Percentiles rank a stretch among this genome's conserved stretches.
Conservation (phyloP, 352 stramenopile species). For the Globisporangium cylindrosporum region DNA sequence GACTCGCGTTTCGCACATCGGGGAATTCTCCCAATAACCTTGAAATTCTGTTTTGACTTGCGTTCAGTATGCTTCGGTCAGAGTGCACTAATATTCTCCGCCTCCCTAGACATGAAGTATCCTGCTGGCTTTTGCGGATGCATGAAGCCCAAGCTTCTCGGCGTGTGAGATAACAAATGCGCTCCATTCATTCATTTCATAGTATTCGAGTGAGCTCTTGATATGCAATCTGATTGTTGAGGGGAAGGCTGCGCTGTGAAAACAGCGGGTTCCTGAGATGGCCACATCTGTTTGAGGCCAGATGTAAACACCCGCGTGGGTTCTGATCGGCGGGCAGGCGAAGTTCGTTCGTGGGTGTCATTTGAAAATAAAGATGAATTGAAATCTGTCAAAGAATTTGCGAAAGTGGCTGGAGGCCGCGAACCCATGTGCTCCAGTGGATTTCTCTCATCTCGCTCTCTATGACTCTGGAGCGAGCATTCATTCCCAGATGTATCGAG, state of each 20-base stretch:
- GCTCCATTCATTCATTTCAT: not conserved
- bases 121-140: too few species aligned
- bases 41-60: not conserved
- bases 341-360: not conserved
- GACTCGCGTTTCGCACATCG: not conserved
- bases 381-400: not conserved
- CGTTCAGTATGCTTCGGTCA: not conserved
- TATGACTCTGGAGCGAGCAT: not conserved
- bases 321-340: too few species aligned
- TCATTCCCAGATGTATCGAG: not conserved
- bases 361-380: not conserved
- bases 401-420: not conserved
- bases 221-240: not conserved
- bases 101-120: not conserved
- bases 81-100: not conserved
- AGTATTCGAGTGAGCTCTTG: not conserved
- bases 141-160: not conserved
- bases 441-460: not conserved
- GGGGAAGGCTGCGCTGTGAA: not conserved
- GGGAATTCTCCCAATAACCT: not conserved
- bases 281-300: not conserved
- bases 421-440: not conserved
- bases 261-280: slow-evolving; percentile 1
- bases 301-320: not conserved
- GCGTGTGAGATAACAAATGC: not conserved